Percentiles rank a stretch among this genome's conserved stretches.
Conservation (phyloP, 192 early-diverging fungal genomes). For the Piromyces finnis region DNA sequence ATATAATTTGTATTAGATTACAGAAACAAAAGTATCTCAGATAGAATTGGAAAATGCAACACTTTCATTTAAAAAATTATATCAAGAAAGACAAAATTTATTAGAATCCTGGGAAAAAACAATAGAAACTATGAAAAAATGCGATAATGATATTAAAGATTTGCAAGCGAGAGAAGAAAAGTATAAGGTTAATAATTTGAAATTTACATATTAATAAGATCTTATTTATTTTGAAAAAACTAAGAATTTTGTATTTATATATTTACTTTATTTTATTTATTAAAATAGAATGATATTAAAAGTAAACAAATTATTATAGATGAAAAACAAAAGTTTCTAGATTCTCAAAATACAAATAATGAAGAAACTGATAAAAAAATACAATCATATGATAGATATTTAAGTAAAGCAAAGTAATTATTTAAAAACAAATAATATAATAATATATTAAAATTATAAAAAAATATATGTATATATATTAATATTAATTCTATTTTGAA, state of each 20-base stretch:
- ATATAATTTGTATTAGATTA: conserved; percentile 19
- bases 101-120: conserved; percentile 32
- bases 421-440: neutral
- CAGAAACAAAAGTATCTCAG: conserved; percentile 37
- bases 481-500: too few species aligned
- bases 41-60: conserved; percentile 39
- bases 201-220: too few species aligned
- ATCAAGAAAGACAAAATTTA: conserved; percentile 31
- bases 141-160: conserved; percentile 24
- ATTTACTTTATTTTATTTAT: too few species aligned
- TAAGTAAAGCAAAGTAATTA: conserved; percentile 21
- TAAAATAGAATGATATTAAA: conserved; percentile 16
- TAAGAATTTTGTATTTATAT: too few species aligned
- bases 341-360: conserved; percentile 22
- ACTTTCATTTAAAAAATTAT: conserved; percentile 25
- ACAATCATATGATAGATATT: conserved; percentile 16
- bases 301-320: conserved; percentile 16
- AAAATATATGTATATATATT: too few species aligned
- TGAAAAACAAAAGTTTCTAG: conserved; percentile 26
- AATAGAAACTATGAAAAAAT: conserved; percentile 22
- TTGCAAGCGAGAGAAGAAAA: conserved; percentile 16
- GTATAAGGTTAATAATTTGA: conserved; percentile 25
- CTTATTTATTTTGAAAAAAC: too few species aligned
- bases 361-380: conserved; percentile 30
- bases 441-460: neutral